Conservation (phyloP, 2,329 filamentous ascomycete genomes). For the Emmonsia crescens region DNA sequence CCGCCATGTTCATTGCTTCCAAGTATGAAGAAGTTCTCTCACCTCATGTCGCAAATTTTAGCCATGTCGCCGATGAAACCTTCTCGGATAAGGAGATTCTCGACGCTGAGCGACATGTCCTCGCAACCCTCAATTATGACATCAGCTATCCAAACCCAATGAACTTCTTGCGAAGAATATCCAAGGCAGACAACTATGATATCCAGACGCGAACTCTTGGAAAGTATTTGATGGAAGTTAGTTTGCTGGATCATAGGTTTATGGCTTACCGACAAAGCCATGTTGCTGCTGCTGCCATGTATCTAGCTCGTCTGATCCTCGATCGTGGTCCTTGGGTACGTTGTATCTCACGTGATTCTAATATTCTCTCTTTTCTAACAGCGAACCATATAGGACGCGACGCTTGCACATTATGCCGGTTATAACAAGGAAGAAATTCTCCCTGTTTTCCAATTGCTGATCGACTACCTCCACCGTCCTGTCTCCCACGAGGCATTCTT, state of each 20-base stretch:
- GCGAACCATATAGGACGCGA: conserved; percentile 53
- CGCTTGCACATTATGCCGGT: conserved; percentile 79
- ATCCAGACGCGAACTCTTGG: conserved; percentile 93
- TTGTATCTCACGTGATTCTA: background rate
- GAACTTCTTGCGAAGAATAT: conserved; percentile 98
- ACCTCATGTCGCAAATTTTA: conserved; percentile 93
- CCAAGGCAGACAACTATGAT: conserved; percentile 98
- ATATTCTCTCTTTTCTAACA: background rate
- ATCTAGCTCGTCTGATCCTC: conserved; percentile 79
- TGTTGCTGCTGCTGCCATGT: conserved; percentile 88
- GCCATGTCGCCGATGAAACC: conserved; percentile 90
- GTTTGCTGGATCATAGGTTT: conserved; percentile 87
- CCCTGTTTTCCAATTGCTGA: conserved; percentile 86
- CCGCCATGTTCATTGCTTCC: conserved; percentile 86
- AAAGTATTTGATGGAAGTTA: conserved; percentile 97
- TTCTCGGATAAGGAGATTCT: conserved; percentile 93
- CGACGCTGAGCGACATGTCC: conserved; percentile 90
- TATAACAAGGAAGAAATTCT: conserved; percentile 89
- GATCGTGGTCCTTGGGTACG: conserved; percentile 85
- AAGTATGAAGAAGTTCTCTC: conserved; percentile 98
- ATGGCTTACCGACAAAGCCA: conserved; percentile 82
- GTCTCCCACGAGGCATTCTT: conserved; percentile 95
- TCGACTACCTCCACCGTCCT: conserved; percentile 87
- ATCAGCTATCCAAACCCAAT: conserved; percentile 98
- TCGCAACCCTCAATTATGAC: conserved; percentile 86